Conservation (phyloP, 768 basidiomycete genomes). For the Thelephora ganbajun region DNA sequence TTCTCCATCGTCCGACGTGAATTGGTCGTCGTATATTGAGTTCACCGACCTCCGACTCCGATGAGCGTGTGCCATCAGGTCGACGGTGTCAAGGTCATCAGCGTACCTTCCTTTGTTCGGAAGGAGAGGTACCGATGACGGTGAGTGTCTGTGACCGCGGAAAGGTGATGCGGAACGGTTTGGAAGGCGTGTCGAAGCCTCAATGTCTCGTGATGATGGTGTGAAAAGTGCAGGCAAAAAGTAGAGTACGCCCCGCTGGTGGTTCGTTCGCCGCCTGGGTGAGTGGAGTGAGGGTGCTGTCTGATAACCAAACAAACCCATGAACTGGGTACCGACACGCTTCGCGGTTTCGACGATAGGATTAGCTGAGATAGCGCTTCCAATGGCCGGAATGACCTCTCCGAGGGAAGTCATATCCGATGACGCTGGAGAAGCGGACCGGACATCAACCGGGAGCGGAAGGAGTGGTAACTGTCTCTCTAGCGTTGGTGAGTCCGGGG, state of each 20-base stretch:
- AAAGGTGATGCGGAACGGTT: neutral
- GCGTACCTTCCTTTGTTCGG: neutral
- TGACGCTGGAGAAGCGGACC: slow-evolving; percentile 40
- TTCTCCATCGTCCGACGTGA: too few species aligned
- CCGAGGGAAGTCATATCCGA: slow-evolving; percentile 31
- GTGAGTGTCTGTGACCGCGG: neutral
- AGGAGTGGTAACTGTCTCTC: slow-evolving; percentile 38
- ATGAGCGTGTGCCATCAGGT: neutral
- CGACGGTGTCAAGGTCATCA: neutral
- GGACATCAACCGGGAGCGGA: slow-evolving; percentile 48
- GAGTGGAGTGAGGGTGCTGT: slow-evolving; percentile 25
- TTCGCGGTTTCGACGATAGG: slow-evolving; percentile 40
- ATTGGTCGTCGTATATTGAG: too few species aligned
- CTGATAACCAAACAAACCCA: slow-evolving; percentile 32
- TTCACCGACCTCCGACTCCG: too few species aligned
- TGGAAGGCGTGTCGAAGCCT: neutral
- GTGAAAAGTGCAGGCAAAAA: slow-evolving; percentile 76
- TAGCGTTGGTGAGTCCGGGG: slow-evolving; percentile 29
- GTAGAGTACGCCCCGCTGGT: slow-evolving; percentile 53
- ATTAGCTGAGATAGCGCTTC: slow-evolving; percentile 26
- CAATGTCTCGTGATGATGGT: slow-evolving; percentile 14
- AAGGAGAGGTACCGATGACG: neutral
- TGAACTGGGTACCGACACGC: slow-evolving; percentile 44
- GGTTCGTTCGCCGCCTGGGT: slow-evolving; percentile 27
- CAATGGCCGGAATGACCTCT: slow-evolving; percentile 29